A percentile compares a stretch with the other conserved stretches of the same genome.
phyloP scores from a whole-genome alignment of 1,139 yeast species.

The Hanseniaspora sp. region DNA sequence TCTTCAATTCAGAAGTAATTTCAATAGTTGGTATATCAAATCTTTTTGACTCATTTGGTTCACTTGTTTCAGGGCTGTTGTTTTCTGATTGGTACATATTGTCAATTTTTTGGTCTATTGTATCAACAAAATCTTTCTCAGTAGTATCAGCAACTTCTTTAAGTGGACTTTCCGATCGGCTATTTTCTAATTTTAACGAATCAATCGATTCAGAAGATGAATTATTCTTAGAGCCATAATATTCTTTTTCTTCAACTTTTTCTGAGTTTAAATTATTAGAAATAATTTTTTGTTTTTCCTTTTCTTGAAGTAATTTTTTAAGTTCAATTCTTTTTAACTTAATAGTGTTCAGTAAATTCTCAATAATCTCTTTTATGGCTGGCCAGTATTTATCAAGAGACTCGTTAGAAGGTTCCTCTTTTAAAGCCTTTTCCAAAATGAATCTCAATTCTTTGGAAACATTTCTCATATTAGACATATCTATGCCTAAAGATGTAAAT shows the following conservation, averaged over 20 bases:
- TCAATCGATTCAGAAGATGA: neutral
- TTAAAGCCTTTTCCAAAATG: constrained; percentile 74
- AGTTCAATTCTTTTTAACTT: constrained; percentile 62
- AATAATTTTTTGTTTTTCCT: neutral
- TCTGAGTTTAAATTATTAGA: neutral
- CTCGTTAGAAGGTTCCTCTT: constrained; percentile 77
- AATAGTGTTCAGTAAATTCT: constrained; percentile 64
- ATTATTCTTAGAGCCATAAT: neutral
- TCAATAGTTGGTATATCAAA: too few species aligned
- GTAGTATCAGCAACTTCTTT: neutral
- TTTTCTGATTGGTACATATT: too few species aligned
- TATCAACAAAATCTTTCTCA: too few species aligned
- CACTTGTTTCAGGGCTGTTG: too few species aligned
- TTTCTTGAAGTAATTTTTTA: constrained; percentile 25
- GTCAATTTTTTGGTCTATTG: too few species aligned
- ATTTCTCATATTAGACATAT: constrained; percentile 60
- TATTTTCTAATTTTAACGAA: neutral
- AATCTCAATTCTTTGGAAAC: constrained; percentile 63
- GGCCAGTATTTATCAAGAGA: constrained; percentile 75
- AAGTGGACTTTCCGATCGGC: neutral
- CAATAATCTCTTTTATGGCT: constrained; percentile 75
- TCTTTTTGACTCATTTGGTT: too few species aligned
- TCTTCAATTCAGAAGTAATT: too few species aligned
- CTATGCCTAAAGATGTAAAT: constrained; percentile 56
- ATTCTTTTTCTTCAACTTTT: neutral